Evolutionary conservation across 2,329 filamentous ascomycete species (phyloP), one percentile per base, ranked within the genome.

Genomic region (Colletotrichum musae): DNA sequence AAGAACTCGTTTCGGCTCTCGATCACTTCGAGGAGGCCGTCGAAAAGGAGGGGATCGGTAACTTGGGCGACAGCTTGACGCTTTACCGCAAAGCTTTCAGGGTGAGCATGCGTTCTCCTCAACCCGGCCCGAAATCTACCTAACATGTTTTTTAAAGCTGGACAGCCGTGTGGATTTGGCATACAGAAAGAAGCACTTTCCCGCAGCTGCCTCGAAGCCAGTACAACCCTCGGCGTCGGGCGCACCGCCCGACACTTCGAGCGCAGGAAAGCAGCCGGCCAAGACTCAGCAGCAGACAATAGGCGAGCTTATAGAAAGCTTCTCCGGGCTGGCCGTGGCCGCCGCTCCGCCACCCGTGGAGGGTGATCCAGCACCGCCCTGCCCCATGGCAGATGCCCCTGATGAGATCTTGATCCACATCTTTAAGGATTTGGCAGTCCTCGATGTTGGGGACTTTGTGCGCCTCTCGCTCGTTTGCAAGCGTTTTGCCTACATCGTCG

Each of bases 11-110:
- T 24, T 93, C 95, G 12, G 96, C 96, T 0, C 82, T 99, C 16
- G 96, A 98, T 74, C 93, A 97, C 79, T 98, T 96, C 75, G 96
- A 98, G 78, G 90, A 89, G 77, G 96, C 95, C 4, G 95, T 97
- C 64, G 93, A 97, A 80, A 94, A 91, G 79, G 96, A 99, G 81
- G 88, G 87, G 0, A 89, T 93, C 74, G 96, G 96, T 0, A 96
- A 90, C 71, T 85, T 98, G 58, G 94, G 95, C 5, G 95, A 98
- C 72, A 98, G 95, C 77, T 79, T 99, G 64, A 90, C 88, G 72
- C 87, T 97, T 58, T 99, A 99, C 80, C 90, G 96, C 54, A 94
- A 92, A 79, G 96, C 96, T 1, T 98, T 97, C 79, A 90, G 92
- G 78, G 94, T 95, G 81, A 68, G 86, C 76, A 4, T 36, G 13